Evolutionary conservation across 75 land plant genomes (phyloP).

Genomic region (Pinus tabuliformis): DNA sequence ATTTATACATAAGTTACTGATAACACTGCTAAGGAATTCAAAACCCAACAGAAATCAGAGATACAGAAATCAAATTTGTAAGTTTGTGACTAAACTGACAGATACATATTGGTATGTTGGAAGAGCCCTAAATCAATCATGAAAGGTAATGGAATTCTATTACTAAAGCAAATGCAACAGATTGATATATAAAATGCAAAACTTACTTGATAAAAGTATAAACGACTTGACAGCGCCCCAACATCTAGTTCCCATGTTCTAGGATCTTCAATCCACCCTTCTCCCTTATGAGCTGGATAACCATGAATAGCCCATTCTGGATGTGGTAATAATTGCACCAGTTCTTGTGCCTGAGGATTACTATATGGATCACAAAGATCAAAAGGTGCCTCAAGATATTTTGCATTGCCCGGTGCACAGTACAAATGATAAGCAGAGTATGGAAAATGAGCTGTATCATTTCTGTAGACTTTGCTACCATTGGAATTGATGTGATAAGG

Average conservation of each 20-base stretch:
- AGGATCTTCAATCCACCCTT: slow-evolving; percentile 47
- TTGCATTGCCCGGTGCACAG: slow-evolving; percentile 75
- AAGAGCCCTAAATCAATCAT: no score
- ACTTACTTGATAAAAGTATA: slow-evolving; percentile 51
- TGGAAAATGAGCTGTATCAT: slow-evolving; percentile 36
- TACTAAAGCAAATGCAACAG: no score
- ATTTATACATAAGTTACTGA: no score
- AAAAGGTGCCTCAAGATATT: slow-evolving; percentile 45
- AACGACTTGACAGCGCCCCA: slow-evolving; percentile 36
- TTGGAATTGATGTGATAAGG: slow-evolving; percentile 34
- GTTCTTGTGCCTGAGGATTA: slow-evolving; percentile 90
- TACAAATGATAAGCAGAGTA: slow-evolving; percentile 75
- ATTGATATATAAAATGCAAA: background rate
- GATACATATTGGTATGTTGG: no score
- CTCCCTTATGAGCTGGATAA: slow-evolving; percentile 52
- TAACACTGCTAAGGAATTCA: no score
- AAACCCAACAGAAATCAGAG: no score
- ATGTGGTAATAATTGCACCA: slow-evolving; percentile 79
- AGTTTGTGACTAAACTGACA: no score
- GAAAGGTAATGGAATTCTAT: no score
- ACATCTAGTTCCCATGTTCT: slow-evolving; percentile 50
- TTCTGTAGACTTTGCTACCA: slow-evolving; percentile 22
- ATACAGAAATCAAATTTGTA: no score
- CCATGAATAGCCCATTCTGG: slow-evolving; percentile 87
- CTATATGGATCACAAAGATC: slow-evolving; percentile 77